Conservation (phyloP, 345 rosid species). For the Trapa incisa region DNA sequence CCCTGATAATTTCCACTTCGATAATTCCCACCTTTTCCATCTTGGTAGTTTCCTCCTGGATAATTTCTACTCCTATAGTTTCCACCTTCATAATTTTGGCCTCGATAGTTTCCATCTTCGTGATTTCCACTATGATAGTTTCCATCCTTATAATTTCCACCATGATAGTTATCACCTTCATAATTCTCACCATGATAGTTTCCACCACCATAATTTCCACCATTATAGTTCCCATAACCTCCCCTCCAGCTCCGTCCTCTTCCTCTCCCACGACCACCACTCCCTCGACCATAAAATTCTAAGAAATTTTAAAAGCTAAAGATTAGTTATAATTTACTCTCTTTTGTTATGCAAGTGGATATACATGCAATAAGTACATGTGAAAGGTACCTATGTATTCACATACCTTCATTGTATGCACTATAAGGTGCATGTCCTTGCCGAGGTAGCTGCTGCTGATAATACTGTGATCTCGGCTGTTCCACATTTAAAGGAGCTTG, state of each 20-base stretch:
- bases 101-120: constrained; percentile 5
- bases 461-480: constrained; percentile 47
- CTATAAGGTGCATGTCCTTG: constrained; percentile 37
- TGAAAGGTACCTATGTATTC: constrained; percentile 2
- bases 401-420: constrained; percentile 54
- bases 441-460: constrained; percentile 36
- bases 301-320: constrained; percentile 15
- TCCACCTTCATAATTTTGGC: constrained; percentile 6
- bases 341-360: not conserved
- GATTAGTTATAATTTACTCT: not conserved
- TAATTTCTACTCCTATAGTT: not conserved
- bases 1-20: too few species aligned
- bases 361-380: not conserved
- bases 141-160: constrained; percentile 1
- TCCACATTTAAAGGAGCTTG: constrained; percentile 59
- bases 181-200: constrained; percentile 18
- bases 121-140: constrained; percentile 4
- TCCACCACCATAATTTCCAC: constrained; percentile 17
- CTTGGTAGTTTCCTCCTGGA: not conserved
- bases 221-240: constrained; percentile 25
- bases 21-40: too few species aligned
- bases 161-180: constrained; percentile 9
- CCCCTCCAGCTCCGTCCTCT: constrained; percentile 39
- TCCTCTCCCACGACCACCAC: constrained; percentile 38
- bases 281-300: constrained; percentile 38